Conservation (phyloP, 2,329 filamentous ascomycete genomes). For the Claviceps digitariae region DNA sequence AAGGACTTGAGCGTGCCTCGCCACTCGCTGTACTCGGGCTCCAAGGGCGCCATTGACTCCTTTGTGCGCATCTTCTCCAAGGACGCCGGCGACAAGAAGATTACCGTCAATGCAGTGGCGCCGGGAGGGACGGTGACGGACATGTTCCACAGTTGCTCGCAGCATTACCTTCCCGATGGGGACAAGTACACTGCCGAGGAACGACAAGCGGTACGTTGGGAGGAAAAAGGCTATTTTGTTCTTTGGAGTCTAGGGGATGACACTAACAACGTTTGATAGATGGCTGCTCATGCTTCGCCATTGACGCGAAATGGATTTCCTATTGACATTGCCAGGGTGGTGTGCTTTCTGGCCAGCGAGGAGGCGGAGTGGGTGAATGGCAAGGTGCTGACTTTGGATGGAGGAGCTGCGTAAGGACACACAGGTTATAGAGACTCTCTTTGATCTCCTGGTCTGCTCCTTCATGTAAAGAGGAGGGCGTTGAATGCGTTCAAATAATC, state of each 20-base stretch:
- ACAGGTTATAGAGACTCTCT: too few relatives aligned
- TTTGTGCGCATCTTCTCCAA: conserved; percentile 64
- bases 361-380: conserved; percentile 35
- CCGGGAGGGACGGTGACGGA: conserved; percentile 56
- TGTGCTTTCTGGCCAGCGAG: conserved; percentile 20
- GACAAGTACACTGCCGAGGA: conserved; percentile 41
- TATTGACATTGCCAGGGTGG: conserved; percentile 45
- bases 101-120: conserved; percentile 54
- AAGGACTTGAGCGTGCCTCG: conserved; percentile 54
- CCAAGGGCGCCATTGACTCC: conserved; percentile 64
- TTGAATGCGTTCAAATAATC: too few relatives aligned
- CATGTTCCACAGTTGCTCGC: conserved; percentile 31
- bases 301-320: conserved; percentile 52
- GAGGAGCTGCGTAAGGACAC: background rate
- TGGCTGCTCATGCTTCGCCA: conserved; percentile 49
- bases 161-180: conserved; percentile 43
- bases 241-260: too few relatives aligned
- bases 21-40: conserved; percentile 61
- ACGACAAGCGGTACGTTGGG: conserved; percentile 32
- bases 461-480: too few relatives aligned
- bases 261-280: background rate
- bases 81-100: conserved; percentile 53
- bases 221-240: too few relatives aligned
- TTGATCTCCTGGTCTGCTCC: too few relatives aligned
- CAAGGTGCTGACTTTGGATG: conserved; percentile 24